phyloP scores from a whole-genome alignment of 345 rosid genomes.

The Rubroshorea leprosula region DNA sequence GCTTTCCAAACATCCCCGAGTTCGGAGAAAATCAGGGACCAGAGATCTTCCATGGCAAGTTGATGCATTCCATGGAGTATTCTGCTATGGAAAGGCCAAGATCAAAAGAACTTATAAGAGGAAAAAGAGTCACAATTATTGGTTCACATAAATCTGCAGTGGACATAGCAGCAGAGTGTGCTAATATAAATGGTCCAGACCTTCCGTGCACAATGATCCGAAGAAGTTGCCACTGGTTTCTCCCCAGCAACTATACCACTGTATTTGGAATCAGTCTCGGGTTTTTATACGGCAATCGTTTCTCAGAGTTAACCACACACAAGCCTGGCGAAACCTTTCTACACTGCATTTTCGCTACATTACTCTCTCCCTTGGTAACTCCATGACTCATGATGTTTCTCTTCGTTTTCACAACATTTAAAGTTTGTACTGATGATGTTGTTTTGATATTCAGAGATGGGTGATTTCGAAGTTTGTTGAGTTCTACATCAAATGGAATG shows the following conservation, averaged over 20 bases:
- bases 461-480: constrained; percentile 18
- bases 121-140: constrained; percentile 25
- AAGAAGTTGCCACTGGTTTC: constrained; percentile 29
- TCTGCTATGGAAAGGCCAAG: constrained; percentile 15
- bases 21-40: constrained; percentile 20
- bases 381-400: too few relatives aligned
- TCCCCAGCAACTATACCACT: not conserved
- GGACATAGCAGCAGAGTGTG: constrained; percentile 36
- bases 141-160: constrained; percentile 31
- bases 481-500: constrained; percentile 19
- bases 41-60: constrained; percentile 28
- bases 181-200: constrained; percentile 27
- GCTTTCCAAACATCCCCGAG: constrained; percentile 28
- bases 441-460: constrained; percentile 19
- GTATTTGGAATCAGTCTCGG: constrained; percentile 3
- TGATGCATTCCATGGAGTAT: constrained; percentile 34
- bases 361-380: constrained; percentile 32
- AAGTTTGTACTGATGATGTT: too few relatives aligned
- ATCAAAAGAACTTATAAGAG: constrained; percentile 18
- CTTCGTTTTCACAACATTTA: not conserved
- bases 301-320: constrained; percentile 23
- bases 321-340: constrained; percentile 36
- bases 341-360: constrained; percentile 18
- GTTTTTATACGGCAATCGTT: constrained; percentile 24
- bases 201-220: constrained; percentile 31